Evolutionary conservation across 495 filamentous ascomycete genomes (phyloP), one percentile per base, ranked within the genome.

Genomic region (Aspergillus haitiensis): DNA sequence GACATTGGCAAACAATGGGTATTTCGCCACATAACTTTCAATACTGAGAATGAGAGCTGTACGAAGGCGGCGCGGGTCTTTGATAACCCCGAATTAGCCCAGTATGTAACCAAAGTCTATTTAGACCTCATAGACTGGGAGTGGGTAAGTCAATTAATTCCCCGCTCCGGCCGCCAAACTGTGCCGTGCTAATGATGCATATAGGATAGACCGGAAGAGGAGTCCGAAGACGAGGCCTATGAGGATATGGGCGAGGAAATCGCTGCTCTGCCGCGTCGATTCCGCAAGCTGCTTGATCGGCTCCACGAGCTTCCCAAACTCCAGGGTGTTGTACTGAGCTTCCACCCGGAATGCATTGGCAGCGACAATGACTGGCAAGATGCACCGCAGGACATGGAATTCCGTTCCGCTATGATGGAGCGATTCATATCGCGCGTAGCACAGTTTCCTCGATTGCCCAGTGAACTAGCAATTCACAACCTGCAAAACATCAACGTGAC

Each of bases 391-490:
- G 35, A 48, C 1, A 6, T 13, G 0, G 33, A 9, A 2, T 66
- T 66, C 27, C 64, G 69, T 47, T 40, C 33, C 13, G 42, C 37
- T 4, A 16, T 67, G 32, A 55, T 71, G 44, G 2, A 57, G 18
- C 44, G 55, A 49, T 37, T 61, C 12, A 40, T 66, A 27, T 9
- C 51, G 7, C 15, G 15, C 8, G 39, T 68, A 0, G 59, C 46
- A 7, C 56, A 52, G 10, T 32, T 70, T 12, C 48, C 46, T 40
- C 58, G 36, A 12, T 53, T 49, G 2, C 42, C 57, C 27, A 47
- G 51, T 44, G 69, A 67, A n/a, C 55, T 69, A 2, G 63, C 53
- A 2, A 55, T 71, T 27, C 61, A 44, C 2, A 58, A 71, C 18
- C 47, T 66, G 11, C 63, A 67, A 16, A 69, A 67, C 49, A 40